These are phyloP conservation scores for Saitozyma podzolica DNA, from an alignment of 768 basidiomycete genomes.

Conservation along the genomic window DNA sequence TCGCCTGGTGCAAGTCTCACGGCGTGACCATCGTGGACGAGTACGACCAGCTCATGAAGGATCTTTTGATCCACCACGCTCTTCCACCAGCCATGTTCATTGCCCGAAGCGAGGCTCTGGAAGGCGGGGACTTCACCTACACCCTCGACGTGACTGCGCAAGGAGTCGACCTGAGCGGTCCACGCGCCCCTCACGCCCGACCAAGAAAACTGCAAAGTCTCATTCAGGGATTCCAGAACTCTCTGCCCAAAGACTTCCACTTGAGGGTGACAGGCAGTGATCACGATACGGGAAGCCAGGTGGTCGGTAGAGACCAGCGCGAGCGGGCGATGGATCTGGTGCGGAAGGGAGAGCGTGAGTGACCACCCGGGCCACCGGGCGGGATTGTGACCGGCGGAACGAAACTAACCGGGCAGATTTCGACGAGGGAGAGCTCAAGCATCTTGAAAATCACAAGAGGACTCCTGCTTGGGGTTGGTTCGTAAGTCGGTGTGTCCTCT, in stretches of 20 bases:
- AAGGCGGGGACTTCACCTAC: conserved; percentile 36
- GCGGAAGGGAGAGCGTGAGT: conserved; percentile 45
- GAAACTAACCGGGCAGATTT: conserved; percentile 33
- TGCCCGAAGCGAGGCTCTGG: conserved; percentile 27
- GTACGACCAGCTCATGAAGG: conserved; percentile 48
- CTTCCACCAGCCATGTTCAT: conserved; percentile 36
- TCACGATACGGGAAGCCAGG: conserved; percentile 49
- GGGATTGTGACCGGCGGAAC: background rate
- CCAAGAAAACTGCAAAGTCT: conserved; percentile 34
- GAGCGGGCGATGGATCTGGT: conserved; percentile 46
- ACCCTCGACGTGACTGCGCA: conserved; percentile 34
- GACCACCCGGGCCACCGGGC: background rate
- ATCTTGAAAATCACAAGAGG: conserved; percentile 41
- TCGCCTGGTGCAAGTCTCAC: conserved; percentile 41
- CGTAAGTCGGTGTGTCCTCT: conserved; percentile 22
- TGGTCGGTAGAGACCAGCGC: conserved; percentile 50
- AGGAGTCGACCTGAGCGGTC: conserved; percentile 24
- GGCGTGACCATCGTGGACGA: conserved; percentile 47
- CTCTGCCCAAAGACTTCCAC: conserved; percentile 42
- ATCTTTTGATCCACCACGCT: conserved; percentile 47
- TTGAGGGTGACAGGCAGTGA: conserved; percentile 48
- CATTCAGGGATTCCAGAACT: conserved; percentile 39
- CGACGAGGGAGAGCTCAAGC: conserved; percentile 40
- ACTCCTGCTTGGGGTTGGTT: conserved; percentile 50
- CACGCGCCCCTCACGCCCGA: conserved; percentile 26